Base-by-base conservation (phyloP, 176 grass and related monocot species). In the Carex cristatella region DNA sequence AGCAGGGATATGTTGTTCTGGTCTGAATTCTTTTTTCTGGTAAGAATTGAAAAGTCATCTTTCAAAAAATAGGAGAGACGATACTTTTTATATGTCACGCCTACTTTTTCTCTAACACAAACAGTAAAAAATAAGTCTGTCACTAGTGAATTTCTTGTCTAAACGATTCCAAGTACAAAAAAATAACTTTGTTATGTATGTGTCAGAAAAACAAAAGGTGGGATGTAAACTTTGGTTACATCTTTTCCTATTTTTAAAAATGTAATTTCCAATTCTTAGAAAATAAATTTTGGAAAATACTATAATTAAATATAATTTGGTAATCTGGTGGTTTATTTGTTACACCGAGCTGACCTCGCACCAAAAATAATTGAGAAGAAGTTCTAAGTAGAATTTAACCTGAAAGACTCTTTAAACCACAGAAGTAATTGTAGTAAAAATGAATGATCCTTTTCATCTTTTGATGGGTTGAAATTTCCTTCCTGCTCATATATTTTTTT, bases 371-470 rank as follows among this genome's bases (percentile, higher is more conserved):
- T 79, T 78, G 10, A 23, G 23, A 23, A 44, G 66, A 80, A 33
- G 81, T 85, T 90, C 37, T 80, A 76, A 77, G 73, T 56, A 77
- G 49, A 56, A 77, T 49, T 4, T 85, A 60, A 94, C 96, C 96
- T 99, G 93, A 95, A 99, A 86, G 96, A 95, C 85, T 95, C 89
- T 87, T 99, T 99, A 89, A 99, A 99, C 96, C 96, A 99, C 69
- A 94, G 89, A 86, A 99, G 90, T 86, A 99, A 90, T 81, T 99
- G 88, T 61, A 95, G 84, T 56, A 99, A 89, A 88, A 95, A 92
- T 48, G 91, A 93, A 80, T 94, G 89, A 87, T 95, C 90, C 82
- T 85, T 86, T 88, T 99, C 93, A 80, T 89, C 90, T 88, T 99
- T 94, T 28, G 91, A 95, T 84, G 96, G 91, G 87, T 30, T 79